These are phyloP conservation scores for Tetrastigma voinierianum DNA, from an alignment of 164 flowering plant genomes.

Conservation along the genomic window DNA sequence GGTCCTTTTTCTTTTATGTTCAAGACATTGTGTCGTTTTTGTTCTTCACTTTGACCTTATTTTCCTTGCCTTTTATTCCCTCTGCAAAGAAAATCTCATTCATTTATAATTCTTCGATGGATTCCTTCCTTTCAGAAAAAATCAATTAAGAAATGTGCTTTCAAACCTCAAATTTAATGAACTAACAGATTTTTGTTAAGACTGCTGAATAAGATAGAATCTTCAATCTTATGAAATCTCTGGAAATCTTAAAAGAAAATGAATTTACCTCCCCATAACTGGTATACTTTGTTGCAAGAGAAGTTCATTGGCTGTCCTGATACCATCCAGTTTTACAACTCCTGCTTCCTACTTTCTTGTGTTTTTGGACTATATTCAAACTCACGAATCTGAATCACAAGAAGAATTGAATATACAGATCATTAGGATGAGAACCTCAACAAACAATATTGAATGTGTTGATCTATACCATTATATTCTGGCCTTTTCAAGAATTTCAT, in stretches of 20 bases:
- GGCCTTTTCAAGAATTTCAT: background rate
- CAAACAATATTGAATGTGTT: background rate
- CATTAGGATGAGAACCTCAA: background rate
- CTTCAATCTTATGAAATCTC: too few relatives aligned
- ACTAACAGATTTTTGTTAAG: too few relatives aligned
- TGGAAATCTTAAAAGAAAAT: background rate
- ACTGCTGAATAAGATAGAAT: background rate
- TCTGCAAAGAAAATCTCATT: background rate
- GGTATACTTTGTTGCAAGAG: constrained; percentile 94
- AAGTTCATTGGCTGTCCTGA: constrained; percentile 79
- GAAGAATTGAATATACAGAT: constrained; percentile 4
- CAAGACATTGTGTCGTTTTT: too few relatives aligned
- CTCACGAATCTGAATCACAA: constrained; percentile 78
- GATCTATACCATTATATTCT: background rate
- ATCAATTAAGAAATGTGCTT: too few relatives aligned
- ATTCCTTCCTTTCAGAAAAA: too few relatives aligned
- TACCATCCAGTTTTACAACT: constrained; percentile 67
- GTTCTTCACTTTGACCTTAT: too few relatives aligned
- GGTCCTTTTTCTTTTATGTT: too few relatives aligned
- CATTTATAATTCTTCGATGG: background rate
- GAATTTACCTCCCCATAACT: constrained; percentile 93
- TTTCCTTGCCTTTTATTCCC: background rate
- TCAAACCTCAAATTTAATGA: too few relatives aligned
- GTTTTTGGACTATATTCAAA: constrained; percentile 87
- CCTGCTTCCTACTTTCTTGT: constrained; percentile 73